Base-by-base conservation (phyloP, 805 yeast species). In the Wickerhamomyces bisporus region DNA sequence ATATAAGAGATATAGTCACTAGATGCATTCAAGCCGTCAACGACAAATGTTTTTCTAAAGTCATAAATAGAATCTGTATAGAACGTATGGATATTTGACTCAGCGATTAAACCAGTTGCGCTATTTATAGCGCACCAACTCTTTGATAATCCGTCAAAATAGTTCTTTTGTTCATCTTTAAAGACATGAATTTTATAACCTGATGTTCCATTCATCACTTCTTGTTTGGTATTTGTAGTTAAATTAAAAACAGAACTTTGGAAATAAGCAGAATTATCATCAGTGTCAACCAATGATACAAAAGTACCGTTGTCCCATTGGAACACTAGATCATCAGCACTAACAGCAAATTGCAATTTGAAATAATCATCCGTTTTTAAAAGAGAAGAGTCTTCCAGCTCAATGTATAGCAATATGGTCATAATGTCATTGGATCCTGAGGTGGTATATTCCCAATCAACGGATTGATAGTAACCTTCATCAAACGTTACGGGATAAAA, bases 61-160 rank as follows among this genome's bases (percentile, higher is more conserved):
- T 67, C 70, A 6, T 71, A 71, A 27, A 71, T 67, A 17, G 79
- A 61, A 1, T 58, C 48, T 0, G 82, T 14, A 17, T 37, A 35
- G 10, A 25, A 17, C 16, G 27, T 12, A 2, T n/a, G n/a, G 9
- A 35, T 71, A 16, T 64, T 52, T 9, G 62, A 52, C 4, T 35
- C 44, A 7, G 56, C 50, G 35, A 64, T 53, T 7, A 58, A 39
- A 8, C 35, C 39, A 11, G 52, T 30, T 14, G 75, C 83, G 35
- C 68, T 68, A 34, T 70, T 59, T 7, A 86, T 62, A 0, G 95
- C 95, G 60, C 93, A 83, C 73, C 85, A 75, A 34, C 91, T 80
- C 43, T 63, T 62, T 34, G 70, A 67, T 35, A 82, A 52, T 2
- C 57, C 58, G 1, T 44, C 44, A 35, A 72, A 65, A 39, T 63